phyloP scores from a whole-genome alignment of 192 early-diverging fungal species.

The Cetraspora pellucida region DNA sequence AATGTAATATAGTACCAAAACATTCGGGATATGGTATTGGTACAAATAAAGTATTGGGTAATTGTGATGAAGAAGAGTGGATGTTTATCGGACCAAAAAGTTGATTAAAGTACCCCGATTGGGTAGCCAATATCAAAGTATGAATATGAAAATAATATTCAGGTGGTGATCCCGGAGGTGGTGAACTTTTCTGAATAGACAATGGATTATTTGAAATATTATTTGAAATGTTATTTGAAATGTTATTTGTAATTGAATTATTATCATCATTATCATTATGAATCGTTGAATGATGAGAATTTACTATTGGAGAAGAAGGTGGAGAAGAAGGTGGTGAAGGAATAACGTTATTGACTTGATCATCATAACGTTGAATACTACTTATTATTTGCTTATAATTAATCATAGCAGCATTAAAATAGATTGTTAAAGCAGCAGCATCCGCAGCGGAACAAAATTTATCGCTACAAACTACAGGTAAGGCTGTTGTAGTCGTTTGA shows the following conservation, averaged over 20 bases:
- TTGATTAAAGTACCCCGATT: constrained; percentile 24
- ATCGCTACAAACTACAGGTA: background rate
- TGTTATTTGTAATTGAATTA: background rate
- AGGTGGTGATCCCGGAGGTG: background rate
- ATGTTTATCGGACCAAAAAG: constrained; percentile 22
- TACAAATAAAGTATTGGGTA: background rate
- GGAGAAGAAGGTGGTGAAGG: background rate
- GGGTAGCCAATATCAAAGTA: constrained; percentile 14
- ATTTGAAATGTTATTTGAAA: background rate
- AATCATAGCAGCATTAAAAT: constrained; percentile 1
- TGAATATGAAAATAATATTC: background rate
- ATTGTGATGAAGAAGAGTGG: background rate
- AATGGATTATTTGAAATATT: no score
- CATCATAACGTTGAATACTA: background rate
- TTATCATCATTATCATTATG: background rate
- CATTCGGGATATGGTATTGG: constrained; percentile 19
- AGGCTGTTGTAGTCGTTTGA: background rate
- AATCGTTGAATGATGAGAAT: background rate
- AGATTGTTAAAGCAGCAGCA: background rate
- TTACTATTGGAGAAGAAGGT: background rate
- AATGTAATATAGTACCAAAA: constrained; percentile 28
- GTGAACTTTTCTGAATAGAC: background rate
- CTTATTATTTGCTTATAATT: background rate
- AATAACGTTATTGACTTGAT: background rate
- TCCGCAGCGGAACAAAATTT: background rate